Percentiles rank a stretch among this genome's conserved stretches.
Evolutionary conservation across 2,329 filamentous ascomycete genomes (phyloP).

Genomic region (Coleophoma cylindrospora): DNA sequence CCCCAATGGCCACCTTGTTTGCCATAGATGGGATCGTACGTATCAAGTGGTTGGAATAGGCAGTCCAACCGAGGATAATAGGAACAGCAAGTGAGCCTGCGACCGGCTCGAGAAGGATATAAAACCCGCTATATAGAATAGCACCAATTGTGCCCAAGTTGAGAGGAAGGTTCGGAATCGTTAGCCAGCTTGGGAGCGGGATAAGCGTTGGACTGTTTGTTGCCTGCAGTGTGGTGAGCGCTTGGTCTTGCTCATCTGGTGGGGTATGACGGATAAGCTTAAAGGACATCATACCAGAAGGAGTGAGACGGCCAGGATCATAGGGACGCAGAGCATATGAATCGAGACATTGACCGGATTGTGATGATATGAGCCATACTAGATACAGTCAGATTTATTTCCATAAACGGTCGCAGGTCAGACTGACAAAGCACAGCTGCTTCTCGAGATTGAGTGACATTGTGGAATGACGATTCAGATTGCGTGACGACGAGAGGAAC

Average conservation of each 20-base stretch:
- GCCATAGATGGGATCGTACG: slow-evolving; percentile 41
- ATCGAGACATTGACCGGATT: slow-evolving; percentile 73
- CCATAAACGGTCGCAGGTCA: slow-evolving; percentile 1
- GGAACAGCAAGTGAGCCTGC: slow-evolving; percentile 75
- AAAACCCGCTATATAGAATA: slow-evolving; percentile 69
- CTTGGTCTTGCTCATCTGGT: background rate
- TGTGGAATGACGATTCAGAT: slow-evolving; percentile 6
- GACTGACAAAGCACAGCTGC: slow-evolving; percentile 74
- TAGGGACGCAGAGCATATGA: slow-evolving; percentile 74
- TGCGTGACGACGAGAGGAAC: slow-evolving; percentile 1
- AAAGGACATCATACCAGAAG: slow-evolving; percentile 53
- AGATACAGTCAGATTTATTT: slow-evolving; percentile 11
- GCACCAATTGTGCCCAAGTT: slow-evolving; percentile 62
- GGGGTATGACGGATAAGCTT: slow-evolving; percentile 1
- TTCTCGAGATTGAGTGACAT: slow-evolving; percentile 76
- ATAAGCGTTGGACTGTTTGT: slow-evolving; percentile 60
- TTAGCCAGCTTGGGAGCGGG: slow-evolving; percentile 61
- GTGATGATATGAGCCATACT: slow-evolving; percentile 85
- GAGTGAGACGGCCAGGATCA: slow-evolving; percentile 68
- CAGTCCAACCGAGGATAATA: slow-evolving; percentile 70
- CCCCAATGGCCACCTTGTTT: slow-evolving; percentile 53
- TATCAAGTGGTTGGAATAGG: slow-evolving; percentile 67
- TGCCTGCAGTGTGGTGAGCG: slow-evolving; percentile 36
- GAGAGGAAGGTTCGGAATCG: slow-evolving; percentile 60
- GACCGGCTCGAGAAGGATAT: slow-evolving; percentile 89